Percentiles rank a stretch among this genome's conserved stretches.
These are phyloP conservation scores for Plectosphaerella sp. DNA, from an alignment of 2,329 filamentous ascomycete species.

Conservation along the genomic window DNA sequence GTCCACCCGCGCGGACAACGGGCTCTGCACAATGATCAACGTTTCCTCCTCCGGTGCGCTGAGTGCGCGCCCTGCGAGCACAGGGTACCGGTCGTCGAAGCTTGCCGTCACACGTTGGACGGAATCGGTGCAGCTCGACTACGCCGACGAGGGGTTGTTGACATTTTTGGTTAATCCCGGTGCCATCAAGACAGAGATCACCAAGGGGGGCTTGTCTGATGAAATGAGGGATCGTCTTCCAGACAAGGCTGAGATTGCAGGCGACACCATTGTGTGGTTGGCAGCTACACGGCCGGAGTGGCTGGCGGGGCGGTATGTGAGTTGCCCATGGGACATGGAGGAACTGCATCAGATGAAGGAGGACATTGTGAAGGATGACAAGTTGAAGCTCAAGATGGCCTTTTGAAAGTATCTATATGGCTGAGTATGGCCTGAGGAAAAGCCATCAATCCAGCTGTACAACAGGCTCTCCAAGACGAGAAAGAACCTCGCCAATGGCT, in stretches of 20 bases:
- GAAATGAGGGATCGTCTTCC: slow-evolving; percentile 8
- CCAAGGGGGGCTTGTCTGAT: slow-evolving; percentile 8
- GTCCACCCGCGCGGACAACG: neutral
- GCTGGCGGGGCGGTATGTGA: slow-evolving; percentile 29
- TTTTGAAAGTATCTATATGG: slow-evolving; percentile 6
- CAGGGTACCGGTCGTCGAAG: slow-evolving; percentile 1
- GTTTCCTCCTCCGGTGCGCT: slow-evolving; percentile 13
- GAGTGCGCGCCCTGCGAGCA: slow-evolving; percentile 9
- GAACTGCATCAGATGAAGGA: slow-evolving; percentile 24
- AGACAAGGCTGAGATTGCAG: slow-evolving; percentile 11
- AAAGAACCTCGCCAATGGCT: neutral
- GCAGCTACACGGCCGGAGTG: slow-evolving; percentile 26
- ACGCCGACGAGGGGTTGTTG: slow-evolving; percentile 10
- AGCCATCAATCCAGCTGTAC: too few relatives aligned
- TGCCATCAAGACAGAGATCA: slow-evolving; percentile 13
- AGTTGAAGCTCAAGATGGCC: slow-evolving; percentile 26
- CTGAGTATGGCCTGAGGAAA: too few relatives aligned
- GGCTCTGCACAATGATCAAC: slow-evolving; percentile 14
- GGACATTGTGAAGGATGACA: slow-evolving; percentile 25
- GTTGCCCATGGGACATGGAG: slow-evolving; percentile 31
- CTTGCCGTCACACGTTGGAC: slow-evolving; percentile 12
- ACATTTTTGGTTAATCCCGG: slow-evolving; percentile 15
- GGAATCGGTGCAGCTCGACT: slow-evolving; percentile 14
- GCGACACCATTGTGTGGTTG: slow-evolving; percentile 21
- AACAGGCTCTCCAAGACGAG: too few relatives aligned